Base-by-base conservation (phyloP, 73 alveolate species). In the Blepharisma japonicum region DNA sequence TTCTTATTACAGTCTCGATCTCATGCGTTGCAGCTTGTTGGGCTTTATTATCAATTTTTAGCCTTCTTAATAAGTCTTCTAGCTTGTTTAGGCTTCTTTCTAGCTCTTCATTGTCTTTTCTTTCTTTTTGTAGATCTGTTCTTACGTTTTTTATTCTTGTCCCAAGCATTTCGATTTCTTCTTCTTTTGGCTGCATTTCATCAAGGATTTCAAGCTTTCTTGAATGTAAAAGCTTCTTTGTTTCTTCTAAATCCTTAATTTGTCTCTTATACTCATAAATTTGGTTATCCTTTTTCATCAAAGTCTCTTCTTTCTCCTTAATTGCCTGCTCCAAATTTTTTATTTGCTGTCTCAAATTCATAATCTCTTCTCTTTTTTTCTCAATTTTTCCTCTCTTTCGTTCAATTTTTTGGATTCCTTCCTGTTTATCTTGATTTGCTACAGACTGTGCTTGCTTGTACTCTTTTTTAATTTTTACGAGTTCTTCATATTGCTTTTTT, bases 181-280 rank as follows among this genome's bases (percentile, higher is more conserved):
- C 86, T 77, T 93, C 98, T 55, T 93, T 93, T 0, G 98, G 98
- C 71, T 93, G 96, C 49, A 93, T 76, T 39, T 83, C 71, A 49
- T 90, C 92, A 49, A 90, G 71, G 95, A 93, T 93, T 83, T 93
- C 96, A 23, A 93, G 87, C 3, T 96, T 90, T 77, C 97, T 81
- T 68, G 81, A 91, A 46, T 94, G 83, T 20, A 92, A 83, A 27
- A 90, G 86, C 23, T 89, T 95, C 67, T 92, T 94, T 86, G 87
- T 90, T 32, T 92, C 71, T 55, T 90, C 91, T 77, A 90, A 84
- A 46, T 90, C 97, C 85, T 88, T 93, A 6, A 93, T 93, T 88
- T 93, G 86, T 68, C 78, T 85, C 76, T 90, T 93, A 68, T 93
- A 90, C 81, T 90, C 92, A 66, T 89, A 81, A 53, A 93, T 89